Percentiles rank a stretch among this genome's conserved stretches.
Evolutionary conservation across 1,139 yeast species (phyloP).

Genomic region (Yarrowia galli): DNA sequence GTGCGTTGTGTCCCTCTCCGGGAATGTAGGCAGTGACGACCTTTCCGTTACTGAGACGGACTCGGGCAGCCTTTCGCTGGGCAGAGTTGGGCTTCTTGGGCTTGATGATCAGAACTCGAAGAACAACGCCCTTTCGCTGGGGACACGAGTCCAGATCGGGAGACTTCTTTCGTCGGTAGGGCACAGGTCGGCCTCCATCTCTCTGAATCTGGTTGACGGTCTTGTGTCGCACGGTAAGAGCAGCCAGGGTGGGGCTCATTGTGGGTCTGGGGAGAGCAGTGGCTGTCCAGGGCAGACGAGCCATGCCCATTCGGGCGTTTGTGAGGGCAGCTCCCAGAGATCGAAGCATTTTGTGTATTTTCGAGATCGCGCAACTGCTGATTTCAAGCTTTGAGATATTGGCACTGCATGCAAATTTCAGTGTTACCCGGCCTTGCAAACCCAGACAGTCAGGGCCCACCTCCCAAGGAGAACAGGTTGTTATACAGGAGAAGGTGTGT

Average conservation of each 20-base stretch:
- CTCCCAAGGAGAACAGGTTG: not conserved
- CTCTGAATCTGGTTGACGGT: conserved; percentile 52
- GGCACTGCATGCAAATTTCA: conserved; percentile 32
- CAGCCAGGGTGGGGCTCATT: conserved; percentile 21
- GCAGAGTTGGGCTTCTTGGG: conserved; percentile 99
- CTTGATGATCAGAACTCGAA: conserved; percentile 90
- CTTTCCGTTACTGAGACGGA: conserved; percentile 87
- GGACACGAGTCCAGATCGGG: conserved; percentile 87
- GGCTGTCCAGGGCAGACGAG: conserved; percentile 32
- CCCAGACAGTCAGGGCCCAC: not conserved
- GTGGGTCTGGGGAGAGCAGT: conserved; percentile 20
- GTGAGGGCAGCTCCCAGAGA: conserved; percentile 32
- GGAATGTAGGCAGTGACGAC: conserved; percentile 93
- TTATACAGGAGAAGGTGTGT: not conserved
- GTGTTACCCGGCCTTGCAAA: conserved; percentile 24
- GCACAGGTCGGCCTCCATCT: conserved; percentile 57
- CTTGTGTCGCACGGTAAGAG: conserved; percentile 30
- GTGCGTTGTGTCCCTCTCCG: conserved; percentile 98
- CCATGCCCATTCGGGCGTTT: conserved; percentile 36
- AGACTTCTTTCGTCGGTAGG: conserved; percentile 54
- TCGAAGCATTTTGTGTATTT: conserved; percentile 27
- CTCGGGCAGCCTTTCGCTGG: conserved; percentile 95
- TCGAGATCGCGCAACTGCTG: not conserved
- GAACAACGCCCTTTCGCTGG: conserved; percentile 90
- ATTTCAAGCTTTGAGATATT: not conserved